These are phyloP conservation scores for Chalciporus sphaerocephalus DNA, from an alignment of 768 basidiomycete species.

Conservation along the genomic window DNA sequence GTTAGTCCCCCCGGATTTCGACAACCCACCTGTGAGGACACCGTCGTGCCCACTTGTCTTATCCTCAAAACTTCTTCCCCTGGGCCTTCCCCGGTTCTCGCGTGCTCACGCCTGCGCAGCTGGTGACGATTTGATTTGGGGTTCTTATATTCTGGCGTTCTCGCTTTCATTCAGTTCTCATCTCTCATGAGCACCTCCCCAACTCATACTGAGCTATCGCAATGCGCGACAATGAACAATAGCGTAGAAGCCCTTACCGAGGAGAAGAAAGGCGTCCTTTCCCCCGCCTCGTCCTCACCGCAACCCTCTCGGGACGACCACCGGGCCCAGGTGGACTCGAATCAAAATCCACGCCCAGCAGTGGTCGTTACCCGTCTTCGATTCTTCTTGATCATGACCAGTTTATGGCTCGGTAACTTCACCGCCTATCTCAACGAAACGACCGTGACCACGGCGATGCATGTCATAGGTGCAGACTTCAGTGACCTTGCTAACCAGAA, in stretches of 20 bases:
- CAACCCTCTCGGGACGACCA: slow-evolving; percentile 1
- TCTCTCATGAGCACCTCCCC: slow-evolving; percentile 27
- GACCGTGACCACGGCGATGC: slow-evolving; percentile 34
- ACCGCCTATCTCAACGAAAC: slow-evolving; percentile 36
- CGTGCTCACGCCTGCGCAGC: slow-evolving; percentile 6
- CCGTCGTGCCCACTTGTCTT: slow-evolving; percentile 7
- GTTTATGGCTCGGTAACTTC: slow-evolving; percentile 34
- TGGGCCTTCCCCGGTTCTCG: slow-evolving; percentile 12
- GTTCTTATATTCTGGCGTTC: slow-evolving; percentile 16
- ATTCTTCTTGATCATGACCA: slow-evolving; percentile 34
- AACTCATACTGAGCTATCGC: slow-evolving; percentile 27
- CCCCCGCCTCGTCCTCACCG: neutral
- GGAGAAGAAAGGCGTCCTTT: slow-evolving; percentile 17
- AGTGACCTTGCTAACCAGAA: slow-evolving; percentile 30
- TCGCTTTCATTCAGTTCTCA: slow-evolving; percentile 3
- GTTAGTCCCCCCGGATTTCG: slow-evolving; percentile 8
- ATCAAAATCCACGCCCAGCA: slow-evolving; percentile 20
- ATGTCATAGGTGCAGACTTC: slow-evolving; percentile 31
- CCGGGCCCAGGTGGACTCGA: neutral
- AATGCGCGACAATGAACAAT: slow-evolving; percentile 29
- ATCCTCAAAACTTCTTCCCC: neutral
- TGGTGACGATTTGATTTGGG: slow-evolving; percentile 13
- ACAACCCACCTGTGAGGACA: slow-evolving; percentile 6
- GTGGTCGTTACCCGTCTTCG: slow-evolving; percentile 26
- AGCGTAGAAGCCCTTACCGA: slow-evolving; percentile 26